A percentile compares a stretch with the other conserved stretches of the same genome.
Evolutionary conservation across 352 stramenopile species (phyloP).

Genomic region (Phytophthora lateralis): DNA sequence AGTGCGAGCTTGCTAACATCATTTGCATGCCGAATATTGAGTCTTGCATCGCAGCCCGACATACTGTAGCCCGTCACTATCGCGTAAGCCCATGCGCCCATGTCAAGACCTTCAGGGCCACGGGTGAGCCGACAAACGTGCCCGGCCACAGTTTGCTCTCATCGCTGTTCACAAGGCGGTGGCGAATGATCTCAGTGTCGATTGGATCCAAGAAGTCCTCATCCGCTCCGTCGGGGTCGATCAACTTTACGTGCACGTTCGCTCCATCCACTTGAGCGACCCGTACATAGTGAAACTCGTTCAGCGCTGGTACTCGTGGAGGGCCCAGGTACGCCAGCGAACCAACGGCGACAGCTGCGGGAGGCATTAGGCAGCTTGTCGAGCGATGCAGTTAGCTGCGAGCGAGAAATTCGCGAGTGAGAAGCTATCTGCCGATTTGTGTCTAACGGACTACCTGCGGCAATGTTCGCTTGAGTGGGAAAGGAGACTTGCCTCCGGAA

Average conservation of each 20-base stretch:
- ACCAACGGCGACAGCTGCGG: neutral
- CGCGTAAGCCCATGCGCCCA: neutral
- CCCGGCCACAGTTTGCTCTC: neutral
- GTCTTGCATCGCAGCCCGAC: neutral
- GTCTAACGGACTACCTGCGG: neutral
- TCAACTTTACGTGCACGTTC: neutral
- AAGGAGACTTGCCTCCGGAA: slow-evolving; percentile 3
- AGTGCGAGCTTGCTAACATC: neutral
- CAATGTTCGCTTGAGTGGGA: neutral
- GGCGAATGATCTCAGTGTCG: neutral
- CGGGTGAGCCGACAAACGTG: neutral
- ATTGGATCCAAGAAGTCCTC: slow-evolving; percentile 2
- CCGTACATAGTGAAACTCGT: slow-evolving; percentile 11
- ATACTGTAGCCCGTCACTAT: slow-evolving; percentile 7
- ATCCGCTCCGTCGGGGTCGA: neutral
- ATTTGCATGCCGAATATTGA: neutral
- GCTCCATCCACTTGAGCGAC: neutral
- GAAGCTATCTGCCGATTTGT: neutral
- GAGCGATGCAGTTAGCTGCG: neutral
- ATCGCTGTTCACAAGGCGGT: neutral
- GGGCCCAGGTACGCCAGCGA: slow-evolving; percentile 7
- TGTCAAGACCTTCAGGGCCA: neutral
- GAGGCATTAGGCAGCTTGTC: neutral
- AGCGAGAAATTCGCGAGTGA: slow-evolving; percentile 10
- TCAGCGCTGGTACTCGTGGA: neutral